These are phyloP conservation scores for Xylariaceae sp. DNA, from an alignment of 2,329 filamentous ascomycete species.

Conservation along the genomic window DNA sequence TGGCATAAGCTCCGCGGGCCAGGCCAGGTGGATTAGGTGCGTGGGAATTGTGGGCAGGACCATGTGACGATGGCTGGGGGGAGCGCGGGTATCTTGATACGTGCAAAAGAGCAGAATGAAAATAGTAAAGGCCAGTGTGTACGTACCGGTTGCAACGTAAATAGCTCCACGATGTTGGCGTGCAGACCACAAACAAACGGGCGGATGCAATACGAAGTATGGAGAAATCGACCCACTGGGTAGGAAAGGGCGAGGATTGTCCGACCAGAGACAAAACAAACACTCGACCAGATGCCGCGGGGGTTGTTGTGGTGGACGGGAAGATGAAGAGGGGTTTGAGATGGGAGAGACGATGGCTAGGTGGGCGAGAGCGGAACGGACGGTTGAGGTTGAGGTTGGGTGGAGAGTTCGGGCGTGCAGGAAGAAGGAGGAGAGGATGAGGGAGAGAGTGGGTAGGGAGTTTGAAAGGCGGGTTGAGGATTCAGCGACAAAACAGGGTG, in stretches of 20 bases:
- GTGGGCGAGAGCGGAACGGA: conserved; percentile 10
- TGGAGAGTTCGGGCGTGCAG: conserved; percentile 6
- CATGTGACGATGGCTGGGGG: conserved; percentile 10
- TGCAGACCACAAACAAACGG: conserved; percentile 9
- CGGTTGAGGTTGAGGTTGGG: conserved; percentile 9
- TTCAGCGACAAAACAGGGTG: conserved; percentile 16
- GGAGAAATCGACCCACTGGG: conserved; percentile 14
- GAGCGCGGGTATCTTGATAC: conserved; percentile 3
- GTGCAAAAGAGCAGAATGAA: background rate
- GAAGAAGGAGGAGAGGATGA: conserved; percentile 2
- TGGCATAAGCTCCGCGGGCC: conserved; percentile 17
- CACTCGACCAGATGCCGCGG: conserved; percentile 8
- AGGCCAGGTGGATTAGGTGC: conserved; percentile 16
- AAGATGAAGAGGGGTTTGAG: conserved; percentile 13
- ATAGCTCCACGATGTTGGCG: conserved; percentile 3
- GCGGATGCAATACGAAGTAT: conserved; percentile 11
- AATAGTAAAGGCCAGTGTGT: background rate
- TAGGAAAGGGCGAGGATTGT: conserved; percentile 11
- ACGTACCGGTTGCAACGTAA: conserved; percentile 9
- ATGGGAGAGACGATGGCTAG: conserved; percentile 8
- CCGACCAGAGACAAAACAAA: conserved; percentile 4
- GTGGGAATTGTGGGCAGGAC: conserved; percentile 4
- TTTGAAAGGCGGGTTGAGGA: conserved; percentile 13
- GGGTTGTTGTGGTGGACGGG: conserved; percentile 9
- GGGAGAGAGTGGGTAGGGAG: conserved; percentile 14